Base-by-base conservation (phyloP, 805 yeast species). In the Zygoascus bituminiphila region DNA sequence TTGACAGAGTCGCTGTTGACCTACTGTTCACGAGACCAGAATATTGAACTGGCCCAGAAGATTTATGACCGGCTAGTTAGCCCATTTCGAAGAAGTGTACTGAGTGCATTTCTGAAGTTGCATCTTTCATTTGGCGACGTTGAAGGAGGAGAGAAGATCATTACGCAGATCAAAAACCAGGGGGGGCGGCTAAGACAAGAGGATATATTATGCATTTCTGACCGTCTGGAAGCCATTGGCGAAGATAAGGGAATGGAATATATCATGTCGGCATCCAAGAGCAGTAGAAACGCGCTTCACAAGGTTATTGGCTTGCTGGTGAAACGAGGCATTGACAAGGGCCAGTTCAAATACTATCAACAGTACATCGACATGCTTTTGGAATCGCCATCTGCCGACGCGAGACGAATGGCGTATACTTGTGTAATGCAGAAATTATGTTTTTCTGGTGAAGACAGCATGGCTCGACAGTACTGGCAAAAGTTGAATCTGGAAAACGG, bases 1-100 rank as follows among this genome's bases (percentile, higher is more conserved):
- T 25, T 57, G 5, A 48, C 57, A 5, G 60, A 56, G 39, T 54
- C 60, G 14, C 40, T 57, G n/a, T 29, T 57, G 14, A 43, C 50
- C 33, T 49, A 49, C 26, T 53, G 59, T 42, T 51, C 57, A 12
- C 29, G 59, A 23, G 42, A 50, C 8, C 22, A 26, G 37, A 38
- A 57, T 21, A 33, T 26, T 7, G 33, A 41, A 21, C 51, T 57
- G 47, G 54, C 57, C 5, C 26, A 41, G 17, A 40, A 46, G 24
- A 44, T 57, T 9, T 41, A 17, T 14, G 35, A 15, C 10, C 19
- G 42, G 25, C 42, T 22, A 25, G 37, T 35, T 15, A 23, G 33
- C 14, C 61, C 61, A 3, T 20, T 55, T 14, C 15, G 49, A 12
- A 41, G 61, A 29, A 9, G 51, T 2, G 46, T 49, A 2, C 42